phyloP scores from a whole-genome alignment of 2,329 filamentous ascomycete species.

The Alternaria consortialis region DNA sequence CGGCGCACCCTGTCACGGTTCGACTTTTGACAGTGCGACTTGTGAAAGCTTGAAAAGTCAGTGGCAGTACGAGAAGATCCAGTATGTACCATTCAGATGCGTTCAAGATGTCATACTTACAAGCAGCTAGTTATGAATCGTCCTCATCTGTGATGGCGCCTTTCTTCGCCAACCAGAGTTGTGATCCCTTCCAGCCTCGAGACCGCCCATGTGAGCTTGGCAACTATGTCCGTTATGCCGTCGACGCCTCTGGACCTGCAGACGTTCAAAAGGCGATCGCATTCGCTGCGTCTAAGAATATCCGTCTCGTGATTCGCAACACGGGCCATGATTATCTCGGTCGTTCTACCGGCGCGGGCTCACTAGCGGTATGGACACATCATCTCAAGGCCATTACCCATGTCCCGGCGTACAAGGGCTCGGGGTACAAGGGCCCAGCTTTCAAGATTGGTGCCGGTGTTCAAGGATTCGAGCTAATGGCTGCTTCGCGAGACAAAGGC shows the following conservation, averaged over 20 bases:
- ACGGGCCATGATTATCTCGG: conserved; percentile 44
- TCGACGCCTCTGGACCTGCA: conserved; percentile 22
- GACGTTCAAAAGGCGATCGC: conserved; percentile 26
- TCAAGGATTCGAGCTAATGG: conserved; percentile 31
- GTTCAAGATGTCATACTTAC: conserved; percentile 4
- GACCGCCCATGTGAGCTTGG: conserved; percentile 32
- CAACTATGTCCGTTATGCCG: conserved; percentile 33
- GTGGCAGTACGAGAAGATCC: conserved; percentile 26
- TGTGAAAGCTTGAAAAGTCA: conserved; percentile 25
- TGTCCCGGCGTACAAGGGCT: conserved; percentile 17
- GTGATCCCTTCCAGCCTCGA: conserved; percentile 30
- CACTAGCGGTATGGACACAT: conserved; percentile 32
- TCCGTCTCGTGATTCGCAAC: conserved; percentile 41
- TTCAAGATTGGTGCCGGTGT: conserved; percentile 41
- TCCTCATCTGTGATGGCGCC: conserved; percentile 38
- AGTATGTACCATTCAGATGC: conserved; percentile 12
- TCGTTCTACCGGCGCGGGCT: conserved; percentile 25
- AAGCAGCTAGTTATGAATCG: conserved; percentile 19
- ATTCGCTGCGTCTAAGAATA: conserved; percentile 36
- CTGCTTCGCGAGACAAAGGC: conserved; percentile 26
- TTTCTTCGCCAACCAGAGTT: conserved; percentile 36
- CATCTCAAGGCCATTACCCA: conserved; percentile 30
- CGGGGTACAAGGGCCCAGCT: conserved; percentile 27
- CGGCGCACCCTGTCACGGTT: conserved; percentile 30
- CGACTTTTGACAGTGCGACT: conserved; percentile 20